phyloP scores from a whole-genome alignment of 1,284 basidiomycete species.

The Anthracocystis setariae region DNA sequence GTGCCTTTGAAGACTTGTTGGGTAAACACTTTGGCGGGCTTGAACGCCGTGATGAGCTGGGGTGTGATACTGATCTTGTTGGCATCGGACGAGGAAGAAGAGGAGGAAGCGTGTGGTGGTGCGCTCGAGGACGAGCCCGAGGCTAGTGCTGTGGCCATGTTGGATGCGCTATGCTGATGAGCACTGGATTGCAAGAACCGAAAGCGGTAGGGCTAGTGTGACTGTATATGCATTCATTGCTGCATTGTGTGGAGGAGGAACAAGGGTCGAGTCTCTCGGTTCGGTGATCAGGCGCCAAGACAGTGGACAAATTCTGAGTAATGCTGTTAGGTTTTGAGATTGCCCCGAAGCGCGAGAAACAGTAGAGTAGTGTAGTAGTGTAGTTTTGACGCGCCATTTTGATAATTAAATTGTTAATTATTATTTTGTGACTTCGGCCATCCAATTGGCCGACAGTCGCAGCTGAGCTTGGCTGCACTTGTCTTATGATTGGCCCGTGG shows the following conservation, averaged over 20 bases:
- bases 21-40: slow-evolving; percentile 85
- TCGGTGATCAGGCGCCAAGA: too few relatives aligned
- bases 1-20: slow-evolving; percentile 68
- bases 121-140: slow-evolving; percentile 10
- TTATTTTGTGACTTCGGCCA: too few relatives aligned
- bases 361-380: too few relatives aligned
- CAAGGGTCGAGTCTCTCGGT: neutral
- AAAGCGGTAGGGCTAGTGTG: too few relatives aligned
- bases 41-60: slow-evolving; percentile 70
- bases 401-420: too few relatives aligned
- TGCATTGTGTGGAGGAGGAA: neutral
- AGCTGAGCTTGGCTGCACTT: too few relatives aligned
- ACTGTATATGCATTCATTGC: too few relatives aligned
- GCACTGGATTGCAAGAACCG: neutral
- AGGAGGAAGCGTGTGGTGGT: neutral
- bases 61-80: slow-evolving; percentile 43
- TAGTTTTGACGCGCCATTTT: neutral
- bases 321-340: too few relatives aligned
- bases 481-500: too few relatives aligned
- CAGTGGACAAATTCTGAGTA: too few relatives aligned
- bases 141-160: slow-evolving; percentile 13
- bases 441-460: too few relatives aligned
- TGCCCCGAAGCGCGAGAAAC: too few relatives aligned
- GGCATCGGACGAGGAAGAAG: slow-evolving; percentile 13
- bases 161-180: neutral